Evolutionary conservation across 2,329 filamentous ascomycete genomes (phyloP).

Genomic region (Aspergillus latus): DNA sequence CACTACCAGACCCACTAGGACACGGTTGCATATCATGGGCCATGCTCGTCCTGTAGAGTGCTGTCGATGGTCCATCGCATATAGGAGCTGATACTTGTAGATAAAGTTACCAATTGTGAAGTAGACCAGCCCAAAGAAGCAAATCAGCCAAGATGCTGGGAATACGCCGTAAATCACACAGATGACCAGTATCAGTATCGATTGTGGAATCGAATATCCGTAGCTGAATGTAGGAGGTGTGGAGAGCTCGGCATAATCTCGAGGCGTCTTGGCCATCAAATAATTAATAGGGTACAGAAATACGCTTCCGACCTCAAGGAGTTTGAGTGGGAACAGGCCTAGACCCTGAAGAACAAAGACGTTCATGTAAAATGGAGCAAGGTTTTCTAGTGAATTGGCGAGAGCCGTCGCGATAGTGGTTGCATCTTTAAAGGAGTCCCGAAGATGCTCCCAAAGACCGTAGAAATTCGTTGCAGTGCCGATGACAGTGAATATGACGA

Average conservation of each 20-base stretch:
- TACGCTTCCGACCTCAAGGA: constrained; percentile 86
- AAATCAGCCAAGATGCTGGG: constrained; percentile 73
- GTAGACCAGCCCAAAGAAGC: constrained; percentile 73
- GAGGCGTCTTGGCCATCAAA: constrained; percentile 78
- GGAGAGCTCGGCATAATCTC: constrained; percentile 80
- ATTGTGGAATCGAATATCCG: constrained; percentile 91
- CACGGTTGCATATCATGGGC: constrained; percentile 93
- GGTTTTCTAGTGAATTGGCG: constrained; percentile 69
- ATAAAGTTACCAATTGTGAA: constrained; percentile 45
- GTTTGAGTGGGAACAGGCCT: constrained; percentile 88
- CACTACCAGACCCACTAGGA: constrained; percentile 80
- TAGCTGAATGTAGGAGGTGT: constrained; percentile 89
- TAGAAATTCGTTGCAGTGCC: constrained; percentile 76
- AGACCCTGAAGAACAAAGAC: constrained; percentile 91
- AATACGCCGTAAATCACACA: constrained; percentile 93
- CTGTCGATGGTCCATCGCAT: constrained; percentile 90
- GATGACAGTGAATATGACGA: constrained; percentile 88
- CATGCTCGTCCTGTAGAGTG: constrained; percentile 77
- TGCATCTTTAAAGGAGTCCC: constrained; percentile 74
- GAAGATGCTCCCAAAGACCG: constrained; percentile 62
- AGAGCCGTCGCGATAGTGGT: constrained; percentile 73
- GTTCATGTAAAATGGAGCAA: constrained; percentile 86
- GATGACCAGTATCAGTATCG: constrained; percentile 89
- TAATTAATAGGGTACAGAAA: constrained; percentile 77
- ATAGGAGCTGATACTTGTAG: constrained; percentile 80